These are phyloP conservation scores for Neocucurbitaria cava DNA, from an alignment of 2,329 filamentous ascomycete species.

Conservation along the genomic window DNA sequence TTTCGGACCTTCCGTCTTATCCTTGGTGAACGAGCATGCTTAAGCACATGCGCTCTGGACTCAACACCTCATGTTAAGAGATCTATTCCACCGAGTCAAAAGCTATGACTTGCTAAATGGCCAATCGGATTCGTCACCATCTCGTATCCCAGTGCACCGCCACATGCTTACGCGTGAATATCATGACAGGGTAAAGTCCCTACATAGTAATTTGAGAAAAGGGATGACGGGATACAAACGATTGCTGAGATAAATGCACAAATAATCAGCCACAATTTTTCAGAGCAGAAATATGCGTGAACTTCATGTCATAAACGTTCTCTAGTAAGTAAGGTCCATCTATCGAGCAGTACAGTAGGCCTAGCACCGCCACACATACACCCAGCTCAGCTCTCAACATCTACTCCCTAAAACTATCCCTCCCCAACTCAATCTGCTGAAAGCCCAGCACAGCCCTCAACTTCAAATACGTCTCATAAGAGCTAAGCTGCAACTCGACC, in stretches of 20 bases:
- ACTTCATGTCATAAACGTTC: neutral
- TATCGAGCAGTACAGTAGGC: neutral
- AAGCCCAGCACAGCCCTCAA: conserved; percentile 59
- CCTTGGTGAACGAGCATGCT: neutral
- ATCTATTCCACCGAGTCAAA: no score
- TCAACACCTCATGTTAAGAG: no score
- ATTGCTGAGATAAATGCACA: neutral
- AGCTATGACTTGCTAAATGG: neutral
- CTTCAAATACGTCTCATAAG: conserved; percentile 65
- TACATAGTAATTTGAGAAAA: neutral
- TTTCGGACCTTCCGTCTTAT: conserved; percentile 7
- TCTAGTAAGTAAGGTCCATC: neutral
- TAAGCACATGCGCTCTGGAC: neutral
- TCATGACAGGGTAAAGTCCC: neutral
- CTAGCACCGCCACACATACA: neutral
- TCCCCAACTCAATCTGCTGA: conserved; percentile 29
- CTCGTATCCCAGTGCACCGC: neutral
- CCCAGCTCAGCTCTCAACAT: neutral
- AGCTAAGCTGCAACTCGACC: conserved; percentile 63
- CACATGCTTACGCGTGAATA: conserved; percentile 3
- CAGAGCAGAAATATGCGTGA: neutral
- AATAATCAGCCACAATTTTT: neutral
- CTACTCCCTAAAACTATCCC: conserved; percentile 23
- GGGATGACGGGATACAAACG: neutral
- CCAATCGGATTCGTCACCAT: neutral